Percentiles rank a stretch among this genome's conserved stretches.
Conservation (phyloP, 108 stramenopile species). For the Parmales sp. region DNA sequence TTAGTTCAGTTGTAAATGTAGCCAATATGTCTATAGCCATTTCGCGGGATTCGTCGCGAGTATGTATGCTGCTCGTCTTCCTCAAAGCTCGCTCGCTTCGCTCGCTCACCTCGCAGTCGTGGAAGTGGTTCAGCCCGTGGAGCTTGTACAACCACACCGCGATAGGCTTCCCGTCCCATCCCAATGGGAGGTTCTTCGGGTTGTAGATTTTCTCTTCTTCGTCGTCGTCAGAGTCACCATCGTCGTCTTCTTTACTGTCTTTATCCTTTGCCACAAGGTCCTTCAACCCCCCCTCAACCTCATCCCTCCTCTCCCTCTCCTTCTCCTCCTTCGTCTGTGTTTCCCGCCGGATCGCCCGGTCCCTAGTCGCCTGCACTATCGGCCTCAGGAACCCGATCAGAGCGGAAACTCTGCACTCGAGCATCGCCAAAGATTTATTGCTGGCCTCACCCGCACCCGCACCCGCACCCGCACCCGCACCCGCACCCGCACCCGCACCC, state of each 20-base stretch:
- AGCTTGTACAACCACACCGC: slow-evolving; percentile 99
- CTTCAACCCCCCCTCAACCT: slow-evolving; percentile 19
- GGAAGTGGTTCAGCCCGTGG: slow-evolving; percentile 95
- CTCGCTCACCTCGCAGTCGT: slow-evolving; percentile 93
- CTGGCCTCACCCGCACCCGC: background rate
- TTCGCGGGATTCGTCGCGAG: too few species aligned
- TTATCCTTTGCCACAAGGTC: slow-evolving; percentile 34
- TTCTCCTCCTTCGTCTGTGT: slow-evolving; percentile 84
- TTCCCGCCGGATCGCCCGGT: slow-evolving; percentile 74
- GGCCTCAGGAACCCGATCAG: slow-evolving; percentile 75
- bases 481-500: slow-evolving; percentile 10
- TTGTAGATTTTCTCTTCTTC: slow-evolving; percentile 97
- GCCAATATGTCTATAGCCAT: too few species aligned
- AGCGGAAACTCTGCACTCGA: slow-evolving; percentile 57
- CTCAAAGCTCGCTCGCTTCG: too few species aligned
- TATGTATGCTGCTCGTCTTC: too few species aligned
- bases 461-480: slow-evolving; percentile 7
- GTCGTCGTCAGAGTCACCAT: slow-evolving; percentile 62
- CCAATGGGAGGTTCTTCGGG: slow-evolving; percentile 93
- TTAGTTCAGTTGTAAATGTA: too few species aligned
- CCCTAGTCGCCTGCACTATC: slow-evolving; percentile 70
- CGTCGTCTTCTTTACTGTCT: slow-evolving; percentile 41
- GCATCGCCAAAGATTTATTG: slow-evolving; percentile 45
- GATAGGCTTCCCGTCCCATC: slow-evolving; percentile 98
- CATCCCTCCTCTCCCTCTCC: slow-evolving; percentile 74